Conservation (phyloP, 768 basidiomycete genomes). For the Baorangia bicolor region DNA sequence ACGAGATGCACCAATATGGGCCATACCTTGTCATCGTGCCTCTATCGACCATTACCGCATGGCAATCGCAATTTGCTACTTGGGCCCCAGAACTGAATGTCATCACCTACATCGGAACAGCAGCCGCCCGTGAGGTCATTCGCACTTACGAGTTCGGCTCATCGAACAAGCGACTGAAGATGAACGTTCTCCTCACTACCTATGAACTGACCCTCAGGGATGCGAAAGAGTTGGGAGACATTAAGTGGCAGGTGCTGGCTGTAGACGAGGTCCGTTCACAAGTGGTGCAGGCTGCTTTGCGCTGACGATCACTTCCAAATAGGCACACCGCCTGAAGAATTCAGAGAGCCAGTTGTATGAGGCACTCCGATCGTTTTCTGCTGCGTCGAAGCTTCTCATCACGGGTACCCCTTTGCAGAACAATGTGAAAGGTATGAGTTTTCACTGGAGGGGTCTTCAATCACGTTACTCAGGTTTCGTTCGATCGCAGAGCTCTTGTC, state of each 20-base stretch:
- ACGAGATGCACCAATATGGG: slow-evolving; percentile 88
- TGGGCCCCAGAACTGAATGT: slow-evolving; percentile 99
- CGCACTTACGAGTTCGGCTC: slow-evolving; percentile 89
- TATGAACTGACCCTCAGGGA: slow-evolving; percentile 96
- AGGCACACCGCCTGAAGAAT: slow-evolving; percentile 98
- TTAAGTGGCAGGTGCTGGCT: slow-evolving; percentile 96
- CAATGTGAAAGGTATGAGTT: slow-evolving; percentile 86
- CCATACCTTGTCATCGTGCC: slow-evolving; percentile 98
- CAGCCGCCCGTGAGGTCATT: slow-evolving; percentile 84
- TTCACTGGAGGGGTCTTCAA: neutral
- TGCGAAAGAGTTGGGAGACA: slow-evolving; percentile 80
- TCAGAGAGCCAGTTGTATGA: slow-evolving; percentile 97
- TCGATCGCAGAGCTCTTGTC: slow-evolving; percentile 75
- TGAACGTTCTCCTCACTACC: slow-evolving; percentile 96
- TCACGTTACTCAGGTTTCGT: slow-evolving; percentile 8
- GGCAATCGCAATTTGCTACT: slow-evolving; percentile 90
- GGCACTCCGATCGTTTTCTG: slow-evolving; percentile 83
- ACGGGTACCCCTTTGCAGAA: slow-evolving; percentile 99
- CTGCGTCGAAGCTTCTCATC: slow-evolving; percentile 91
- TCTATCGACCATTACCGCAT: slow-evolving; percentile 95
- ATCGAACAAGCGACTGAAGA: slow-evolving; percentile 86
- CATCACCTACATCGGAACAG: slow-evolving; percentile 93
- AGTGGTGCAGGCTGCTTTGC: neutral
- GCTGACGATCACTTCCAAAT: slow-evolving; percentile 16
- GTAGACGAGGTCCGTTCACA: slow-evolving; percentile 80